Base-by-base conservation (phyloP, 139 green algal species). In the Coelastrella sp. region DNA sequence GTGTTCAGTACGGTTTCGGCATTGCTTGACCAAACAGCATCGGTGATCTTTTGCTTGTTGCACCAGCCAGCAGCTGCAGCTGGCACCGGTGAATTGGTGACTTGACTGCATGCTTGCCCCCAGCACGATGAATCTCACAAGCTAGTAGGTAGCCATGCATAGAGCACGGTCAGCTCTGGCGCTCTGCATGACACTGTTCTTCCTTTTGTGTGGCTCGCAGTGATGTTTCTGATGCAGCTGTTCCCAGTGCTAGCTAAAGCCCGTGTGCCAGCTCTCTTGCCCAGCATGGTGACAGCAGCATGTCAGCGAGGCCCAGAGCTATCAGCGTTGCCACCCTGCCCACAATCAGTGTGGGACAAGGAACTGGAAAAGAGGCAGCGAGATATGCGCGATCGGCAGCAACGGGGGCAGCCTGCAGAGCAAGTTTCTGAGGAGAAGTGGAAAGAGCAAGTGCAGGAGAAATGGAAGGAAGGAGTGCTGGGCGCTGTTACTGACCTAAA, bases 401-500 rank as follows among this genome's bases (percentile, higher is more conserved):
- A 57, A 30, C 13, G n/a, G 34, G 73, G 43, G 6, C 27, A 53
- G 84, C 1, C 59, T 71, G 2, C 38, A 15, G 62, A 72, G 30
- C 71, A 81, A 5, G 15, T 43, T 2, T 60, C 78, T 17, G 75
- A 90, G 21, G 50, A 68, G 0, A 41, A 88, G 4, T 40, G 53
- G 19, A 43, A 43, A 25, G 73, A 81, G 48, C 32, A 34, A 17
- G 73, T 81, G 73, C 32, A 60, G 30, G 59, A 84, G 19, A 74
- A 43, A 25, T 74, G 60, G 78, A 51, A 53, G 19, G 78, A 84
- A 32, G 37, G 27, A 13, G 23, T 86, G 50, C 23, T 72, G 35
- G 60, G 62, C 75, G 67, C 84, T 7, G 90, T 93, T 34, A 73
- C 78, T 2, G 95, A 98, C 80, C 86, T 98, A 51, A 95, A 95